Evolutionary conservation across 768 basidiomycete genomes (phyloP), one percentile per base, ranked within the genome.

Genomic region (Leucosporidium yakuticum): DNA sequence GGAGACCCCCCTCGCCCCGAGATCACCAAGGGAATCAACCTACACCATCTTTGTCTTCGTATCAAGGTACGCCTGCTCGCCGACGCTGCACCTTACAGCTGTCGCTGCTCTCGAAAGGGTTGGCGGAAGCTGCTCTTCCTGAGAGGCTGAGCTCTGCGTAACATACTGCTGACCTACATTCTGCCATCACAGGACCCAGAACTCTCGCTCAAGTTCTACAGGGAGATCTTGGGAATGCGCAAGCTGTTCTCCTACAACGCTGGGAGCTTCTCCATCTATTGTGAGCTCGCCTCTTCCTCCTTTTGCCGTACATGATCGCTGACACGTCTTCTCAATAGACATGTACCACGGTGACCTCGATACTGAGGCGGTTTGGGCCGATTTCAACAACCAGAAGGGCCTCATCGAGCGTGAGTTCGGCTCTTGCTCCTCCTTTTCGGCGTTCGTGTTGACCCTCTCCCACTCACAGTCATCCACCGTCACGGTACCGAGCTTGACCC

Each of bases 311-410:
- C 48, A 14, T 34, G 6, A 44, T 44, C 39, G 39, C 39, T 44
- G 39, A 44, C 2, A 8, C 17, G 11, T 44, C 17, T 15, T 15
- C 8, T 15, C 8, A 44, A 51, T 34, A 62, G 61, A 71, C 25
- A 63, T 71, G 63, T 71, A 62, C 63, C 70, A 71, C 60, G 57
- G 59, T 7, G 70, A 71, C n/a, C 60, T 64, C 7, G 66, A 71
- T 50, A 62, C 70, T 25, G 65, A 57, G 39, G 55, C 77, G 39
- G 63, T 67, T 2, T 71, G 70, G 70, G 70, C 55, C 1, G 50
- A 67, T 49, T 71, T 71, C 15, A 55, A 60, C 39, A 53, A 64
- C 17, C 70, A 71, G 57, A 71, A 71, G 61, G 70, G 70, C 2
- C 47, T 71, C 2, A 21, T 71, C 29, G 70, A 71, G 50, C 63